phyloP scores from a whole-genome alignment of 2,329 filamentous ascomycete genomes.

The Epichloe typhina region DNA sequence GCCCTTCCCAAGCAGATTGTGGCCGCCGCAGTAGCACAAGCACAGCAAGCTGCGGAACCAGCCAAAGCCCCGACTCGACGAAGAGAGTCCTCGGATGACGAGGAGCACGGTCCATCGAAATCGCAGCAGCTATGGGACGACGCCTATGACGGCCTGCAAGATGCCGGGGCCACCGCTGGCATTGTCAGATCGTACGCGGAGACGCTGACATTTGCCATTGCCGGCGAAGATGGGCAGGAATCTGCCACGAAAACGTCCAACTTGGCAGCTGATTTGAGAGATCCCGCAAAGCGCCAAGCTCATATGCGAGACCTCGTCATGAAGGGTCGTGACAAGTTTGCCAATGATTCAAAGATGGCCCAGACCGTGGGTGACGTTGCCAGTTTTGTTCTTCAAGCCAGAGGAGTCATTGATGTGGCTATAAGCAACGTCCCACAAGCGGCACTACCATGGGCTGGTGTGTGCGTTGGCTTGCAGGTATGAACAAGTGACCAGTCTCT shows the following conservation, averaged over 20 bases:
- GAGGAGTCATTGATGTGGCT: conserved; percentile 6
- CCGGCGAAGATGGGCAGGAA: conserved; percentile 2
- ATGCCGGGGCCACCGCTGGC: conserved; percentile 2
- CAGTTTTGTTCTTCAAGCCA: conserved; percentile 6
- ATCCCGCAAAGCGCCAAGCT: conserved; percentile 7
- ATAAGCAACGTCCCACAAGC: conserved; percentile 7
- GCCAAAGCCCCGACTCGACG: neutral
- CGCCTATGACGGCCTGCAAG: conserved; percentile 6
- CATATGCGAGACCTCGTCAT: conserved; percentile 7
- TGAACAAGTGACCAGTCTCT: neutral
- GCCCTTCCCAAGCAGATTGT: conserved; percentile 5
- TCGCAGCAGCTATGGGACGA: conserved; percentile 7
- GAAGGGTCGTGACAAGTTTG: conserved; percentile 7
- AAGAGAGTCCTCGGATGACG: neutral
- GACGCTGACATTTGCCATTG: conserved; percentile 6
- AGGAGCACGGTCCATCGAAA: conserved; percentile 1
- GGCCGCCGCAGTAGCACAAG: conserved; percentile 3
- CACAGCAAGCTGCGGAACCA: conserved; percentile 1
- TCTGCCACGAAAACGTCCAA: neutral
- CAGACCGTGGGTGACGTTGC: conserved; percentile 7
- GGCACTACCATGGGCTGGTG: conserved; percentile 8
- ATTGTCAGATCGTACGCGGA: conserved; percentile 6
- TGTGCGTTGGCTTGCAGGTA: conserved; percentile 7
- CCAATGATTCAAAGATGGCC: conserved; percentile 5
- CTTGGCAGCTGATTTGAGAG: conserved; percentile 4